These are phyloP conservation scores for Komagataella pseudopastoris DNA, from an alignment of 805 yeast species.

Conservation along the genomic window DNA sequence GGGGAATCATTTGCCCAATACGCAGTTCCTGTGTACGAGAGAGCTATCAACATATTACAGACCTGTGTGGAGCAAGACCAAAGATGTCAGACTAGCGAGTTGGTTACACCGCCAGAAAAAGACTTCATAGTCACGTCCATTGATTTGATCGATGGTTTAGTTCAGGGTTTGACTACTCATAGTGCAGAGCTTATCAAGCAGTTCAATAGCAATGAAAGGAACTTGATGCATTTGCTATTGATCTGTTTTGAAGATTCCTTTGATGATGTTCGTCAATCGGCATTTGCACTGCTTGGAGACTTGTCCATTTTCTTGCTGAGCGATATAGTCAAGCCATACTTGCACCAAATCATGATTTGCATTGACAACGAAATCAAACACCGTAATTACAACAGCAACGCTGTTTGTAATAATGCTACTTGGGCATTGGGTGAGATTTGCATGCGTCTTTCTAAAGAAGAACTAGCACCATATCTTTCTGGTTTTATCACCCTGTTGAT, in stretches of 20 bases:
- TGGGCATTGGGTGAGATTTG: constrained; percentile 91
- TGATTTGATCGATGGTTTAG: constrained; percentile 83
- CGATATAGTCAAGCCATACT: constrained; percentile 29
- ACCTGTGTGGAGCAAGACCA: constrained; percentile 57
- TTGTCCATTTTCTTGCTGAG: constrained; percentile 49
- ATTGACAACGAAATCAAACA: constrained; percentile 57
- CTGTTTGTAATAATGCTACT: constrained; percentile 78
- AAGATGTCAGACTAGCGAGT: constrained; percentile 51
- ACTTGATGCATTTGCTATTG: constrained; percentile 47
- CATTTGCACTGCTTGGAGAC: constrained; percentile 86
- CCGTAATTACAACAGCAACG: constrained; percentile 32
- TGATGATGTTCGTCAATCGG: constrained; percentile 87
- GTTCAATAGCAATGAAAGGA: constrained; percentile 14
- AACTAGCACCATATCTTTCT: constrained; percentile 35
- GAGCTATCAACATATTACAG: constrained; percentile 60
- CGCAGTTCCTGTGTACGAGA: constrained; percentile 73
- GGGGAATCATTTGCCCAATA: constrained; percentile 80
- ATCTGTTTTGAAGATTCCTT: constrained; percentile 62
- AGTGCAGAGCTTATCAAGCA: constrained; percentile 39
- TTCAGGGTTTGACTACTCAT: constrained; percentile 72
- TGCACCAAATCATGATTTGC: constrained; percentile 43
- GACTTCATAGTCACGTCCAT: constrained; percentile 83
- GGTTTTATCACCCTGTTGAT: constrained; percentile 44
- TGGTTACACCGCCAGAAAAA: constrained; percentile 66
- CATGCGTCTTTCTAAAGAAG: constrained; percentile 34